Base-by-base conservation (phyloP, 2,329 filamentous ascomycete genomes). In the Penicillium frequentans region DNA sequence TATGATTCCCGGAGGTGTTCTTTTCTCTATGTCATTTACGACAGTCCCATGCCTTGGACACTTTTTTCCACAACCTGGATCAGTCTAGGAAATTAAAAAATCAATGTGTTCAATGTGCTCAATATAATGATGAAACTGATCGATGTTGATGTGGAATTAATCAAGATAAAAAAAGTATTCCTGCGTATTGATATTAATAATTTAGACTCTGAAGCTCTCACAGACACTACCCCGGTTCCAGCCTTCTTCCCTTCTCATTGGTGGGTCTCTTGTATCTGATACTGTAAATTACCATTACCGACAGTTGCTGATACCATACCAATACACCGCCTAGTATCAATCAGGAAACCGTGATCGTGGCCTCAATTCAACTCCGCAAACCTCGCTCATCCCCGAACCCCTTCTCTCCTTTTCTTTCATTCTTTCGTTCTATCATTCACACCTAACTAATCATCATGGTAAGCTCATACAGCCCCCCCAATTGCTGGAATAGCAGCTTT, bases 311-410 rank as follows among this genome's bases (percentile, higher is more conserved):
- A 58, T 6, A 66, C 64, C 29, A 11, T 52, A 51, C 49, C 16
- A 35, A 33, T 64, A 66, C 63, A 26, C 5, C 11, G 49, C 24
- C 50, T 59, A 52, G 60, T 64, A 66, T 57, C 49, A 58, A 60
- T 52, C 49, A 60, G 61, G 60, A 65, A 67, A 65, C 60, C 64
- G 64, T 49, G 64, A 67, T 67, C 64, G 64, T 67, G 64, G 64
- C 64, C 64, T 67, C 64, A 67, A 62, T 64, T 64, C 62, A 65
- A 62, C 64, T 64, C 63, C 64, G 62, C 64, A 63, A 59, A 52
- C 58, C 58, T 62, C 59, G 39, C 39, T 55, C 57, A 51, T 57
- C 58, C 57, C 52, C 59, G 52, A 53, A 58, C 24, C 49, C 49
- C 43, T 55, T 50, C 54, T 50, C 33, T 60, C 57, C 54, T 42